Base-by-base conservation (phyloP, 1,284 basidiomycete species). In the Wallemia mellicola region DNA sequence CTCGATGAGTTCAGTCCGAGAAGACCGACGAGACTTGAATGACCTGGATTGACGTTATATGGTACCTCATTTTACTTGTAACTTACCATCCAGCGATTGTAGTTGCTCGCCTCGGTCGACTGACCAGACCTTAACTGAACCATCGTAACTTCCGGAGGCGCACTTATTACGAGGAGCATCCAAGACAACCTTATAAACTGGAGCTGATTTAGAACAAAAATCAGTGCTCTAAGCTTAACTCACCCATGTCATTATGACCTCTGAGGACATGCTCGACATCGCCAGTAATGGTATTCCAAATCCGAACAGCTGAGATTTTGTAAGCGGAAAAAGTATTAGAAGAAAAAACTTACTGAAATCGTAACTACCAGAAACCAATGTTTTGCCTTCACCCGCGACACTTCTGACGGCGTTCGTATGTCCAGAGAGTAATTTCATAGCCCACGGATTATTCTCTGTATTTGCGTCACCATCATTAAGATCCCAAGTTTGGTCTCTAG, bases 71-170 rank as follows among this genome's bases (percentile, higher is more conserved):
- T 19, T 17, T 30, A 30, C 28, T 30, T 17, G 28, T 27, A 7
- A 28, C 55, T 17, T 25, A 57, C 67, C 67, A 24, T 67, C 67
- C 19, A 95, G 74, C 1, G 80, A 80, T 66, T 86, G 80, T 38
- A 82, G 76, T 63, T 81, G 84, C 66, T 80, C 75, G 0, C 89
- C 89, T 1, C 77, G 85, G 56, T 75, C 76, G 27, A 89, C 73
- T 64, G 84, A 83, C 89, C 89, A 95, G 30, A 95, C 79, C 59
- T 85, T 83, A 63, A 94, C 88, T 1, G 86, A 89, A 60, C 86
- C 83, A 68, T 94, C 89, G 87, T 94, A 91, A 1, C 89, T 94
- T 2, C 89, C 89, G 0, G 89, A 94, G 63, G 84, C 86, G 28
- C 86, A 86, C 66, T 87, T 82, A 62, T 86, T 80, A 22, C 88